Evolutionary conservation across 2,329 filamentous ascomycete genomes (phyloP).

Genomic region (Pseudopithomyces chartarum): DNA sequence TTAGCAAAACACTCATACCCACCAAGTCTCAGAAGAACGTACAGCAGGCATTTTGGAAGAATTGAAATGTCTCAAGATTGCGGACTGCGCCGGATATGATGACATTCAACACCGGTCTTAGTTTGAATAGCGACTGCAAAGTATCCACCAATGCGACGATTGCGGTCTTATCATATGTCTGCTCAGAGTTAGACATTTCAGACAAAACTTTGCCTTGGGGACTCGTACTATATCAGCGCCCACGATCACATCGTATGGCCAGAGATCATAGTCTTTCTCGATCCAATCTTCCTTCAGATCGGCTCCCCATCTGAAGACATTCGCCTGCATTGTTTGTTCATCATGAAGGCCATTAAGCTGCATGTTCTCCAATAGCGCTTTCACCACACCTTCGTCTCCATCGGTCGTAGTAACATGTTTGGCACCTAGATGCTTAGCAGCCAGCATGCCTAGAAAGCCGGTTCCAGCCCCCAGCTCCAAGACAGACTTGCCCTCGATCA

Average conservation of each 20-base stretch:
- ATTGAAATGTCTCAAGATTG: constrained; percentile 70
- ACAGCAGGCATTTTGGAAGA: constrained; percentile 65
- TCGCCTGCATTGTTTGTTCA: neutral
- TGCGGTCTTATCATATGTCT: constrained; percentile 72
- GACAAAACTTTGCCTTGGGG: constrained; percentile 6
- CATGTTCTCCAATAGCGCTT: constrained; percentile 68
- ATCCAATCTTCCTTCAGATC: neutral
- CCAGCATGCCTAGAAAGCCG: constrained; percentile 74
- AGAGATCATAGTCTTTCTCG: constrained; percentile 43
- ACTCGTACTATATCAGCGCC: constrained; percentile 70
- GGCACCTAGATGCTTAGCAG: constrained; percentile 68
- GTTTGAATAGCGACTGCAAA: constrained; percentile 63
- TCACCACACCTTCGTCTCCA: constrained; percentile 73
- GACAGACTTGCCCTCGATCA: constrained; percentile 61
- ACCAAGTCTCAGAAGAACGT: constrained; percentile 39
- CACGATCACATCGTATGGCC: constrained; percentile 63
- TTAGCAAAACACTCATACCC: neutral
- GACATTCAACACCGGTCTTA: constrained; percentile 62
- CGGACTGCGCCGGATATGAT: constrained; percentile 73
- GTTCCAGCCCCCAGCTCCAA: constrained; percentile 79
- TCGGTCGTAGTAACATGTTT: constrained; percentile 70
- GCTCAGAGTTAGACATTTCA: neutral
- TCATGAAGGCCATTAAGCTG: constrained; percentile 68
- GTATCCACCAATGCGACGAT: constrained; percentile 69
- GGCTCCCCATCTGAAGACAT: neutral